phyloP scores from a whole-genome alignment of 371 early-diverging fungal species.

The Cladochytrium tenue region DNA sequence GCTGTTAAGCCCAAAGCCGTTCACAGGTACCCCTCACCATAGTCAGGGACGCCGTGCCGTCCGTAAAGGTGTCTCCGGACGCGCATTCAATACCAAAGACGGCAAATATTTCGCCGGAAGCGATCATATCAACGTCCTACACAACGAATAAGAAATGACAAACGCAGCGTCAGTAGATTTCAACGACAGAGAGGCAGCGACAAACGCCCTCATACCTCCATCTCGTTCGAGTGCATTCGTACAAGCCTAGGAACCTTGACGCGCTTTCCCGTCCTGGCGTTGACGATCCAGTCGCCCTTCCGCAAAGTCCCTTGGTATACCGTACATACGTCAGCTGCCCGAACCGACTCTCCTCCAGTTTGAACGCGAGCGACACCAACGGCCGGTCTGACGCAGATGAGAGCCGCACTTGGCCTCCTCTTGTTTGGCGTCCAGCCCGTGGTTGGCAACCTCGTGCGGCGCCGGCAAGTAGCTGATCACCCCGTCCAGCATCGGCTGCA shows the following conservation, averaged over 20 bases:
- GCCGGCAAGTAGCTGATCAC: conserved; percentile 85
- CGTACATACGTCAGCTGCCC: conserved; percentile 96
- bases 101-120: conserved; percentile 97
- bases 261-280: conserved; percentile 89
- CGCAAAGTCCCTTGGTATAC: conserved; percentile 92
- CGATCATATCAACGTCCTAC: conserved; percentile 87
- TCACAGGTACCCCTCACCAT: too few relatives aligned
- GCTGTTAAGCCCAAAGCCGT: too few relatives aligned
- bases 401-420: conserved; percentile 50
- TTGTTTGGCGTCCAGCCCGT: conserved; percentile 88
- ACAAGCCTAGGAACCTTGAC: conserved; percentile 94
- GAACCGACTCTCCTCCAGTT: conserved; percentile 92
- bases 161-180: background rate
- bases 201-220: conserved; percentile 62
- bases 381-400: conserved; percentile 50
- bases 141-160: background rate
- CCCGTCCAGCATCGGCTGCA: conserved; percentile 91
- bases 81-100: conserved; percentile 98
- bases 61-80: conserved; percentile 95
- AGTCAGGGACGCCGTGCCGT: conserved; percentile 79
- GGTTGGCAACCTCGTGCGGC: conserved; percentile 65
- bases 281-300: conserved; percentile 84
- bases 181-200: background rate
- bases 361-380: conserved; percentile 90
- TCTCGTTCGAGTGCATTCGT: conserved; percentile 97